Conservation (phyloP, 2,329 filamentous ascomycete species). For the Nigrograna mackinnonii region DNA sequence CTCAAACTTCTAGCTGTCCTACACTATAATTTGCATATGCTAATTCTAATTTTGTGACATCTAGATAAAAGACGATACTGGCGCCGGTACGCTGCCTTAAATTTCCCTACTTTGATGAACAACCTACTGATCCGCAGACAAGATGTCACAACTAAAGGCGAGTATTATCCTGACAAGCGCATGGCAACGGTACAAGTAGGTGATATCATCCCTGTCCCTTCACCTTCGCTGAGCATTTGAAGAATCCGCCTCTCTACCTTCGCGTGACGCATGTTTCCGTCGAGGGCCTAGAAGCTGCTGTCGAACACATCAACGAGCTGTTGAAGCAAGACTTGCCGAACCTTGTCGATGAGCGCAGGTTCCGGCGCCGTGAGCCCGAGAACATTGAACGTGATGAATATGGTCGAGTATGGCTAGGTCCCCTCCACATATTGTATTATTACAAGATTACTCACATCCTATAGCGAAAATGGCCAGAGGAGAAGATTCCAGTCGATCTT, state of each 20-base stretch:
- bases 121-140: conserved; percentile 66
- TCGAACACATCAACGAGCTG: conserved; percentile 87
- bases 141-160: conserved; percentile 99
- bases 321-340: conserved; percentile 97
- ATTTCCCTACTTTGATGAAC: conserved; percentile 64
- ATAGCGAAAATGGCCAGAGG: conserved; percentile 98
- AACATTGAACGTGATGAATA: conserved; percentile 87
- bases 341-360: conserved; percentile 90
- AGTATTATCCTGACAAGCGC: conserved; percentile 95
- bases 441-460: conserved; percentile 14
- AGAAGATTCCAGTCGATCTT: conserved; percentile 87
- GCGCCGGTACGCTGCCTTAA: conserved; percentile 93
- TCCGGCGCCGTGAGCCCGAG: conserved; percentile 80
- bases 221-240: conserved; percentile 1
- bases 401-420: conserved; percentile 70
- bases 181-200: conserved; percentile 90
- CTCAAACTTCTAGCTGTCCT: conserved; percentile 47
- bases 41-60: conserved; percentile 86
- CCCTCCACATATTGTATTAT: background rate
- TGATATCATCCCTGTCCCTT: conserved; percentile 41
- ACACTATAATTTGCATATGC: conserved; percentile 79
- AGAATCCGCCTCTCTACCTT: conserved; percentile 93
- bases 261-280: conserved; percentile 94
- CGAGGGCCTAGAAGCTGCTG: conserved; percentile 85
- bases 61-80: conserved; percentile 99